These are phyloP conservation scores for Rhodomyrtus tomentosa DNA, from an alignment of 345 rosid species.

Conservation along the genomic window DNA sequence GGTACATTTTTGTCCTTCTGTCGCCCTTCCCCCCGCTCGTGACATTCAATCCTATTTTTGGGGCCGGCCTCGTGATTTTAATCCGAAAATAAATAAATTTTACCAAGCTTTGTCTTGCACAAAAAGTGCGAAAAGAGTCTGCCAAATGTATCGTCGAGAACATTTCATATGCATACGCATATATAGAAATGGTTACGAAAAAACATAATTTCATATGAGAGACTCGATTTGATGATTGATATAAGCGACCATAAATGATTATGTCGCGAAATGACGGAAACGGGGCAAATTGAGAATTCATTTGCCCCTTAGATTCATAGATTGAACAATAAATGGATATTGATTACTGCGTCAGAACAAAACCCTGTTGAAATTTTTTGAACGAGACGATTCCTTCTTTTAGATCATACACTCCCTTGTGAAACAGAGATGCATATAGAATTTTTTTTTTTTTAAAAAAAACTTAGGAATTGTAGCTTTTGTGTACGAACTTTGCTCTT, in stretches of 20 bases:
- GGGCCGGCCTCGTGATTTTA: too few relatives aligned
- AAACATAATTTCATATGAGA: not conserved
- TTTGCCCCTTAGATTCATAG: not conserved
- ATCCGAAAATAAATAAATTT: too few relatives aligned
- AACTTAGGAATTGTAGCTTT: not conserved
- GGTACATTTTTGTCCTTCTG: not conserved
- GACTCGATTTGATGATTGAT: not conserved
- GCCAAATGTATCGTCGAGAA: not conserved
- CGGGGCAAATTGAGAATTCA: not conserved
- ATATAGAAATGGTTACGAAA: fast-evolving
- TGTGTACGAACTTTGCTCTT: not conserved
- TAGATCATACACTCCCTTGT: not conserved
- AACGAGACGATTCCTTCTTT: not conserved
- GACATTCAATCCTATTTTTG: not conserved
- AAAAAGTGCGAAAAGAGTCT: not conserved
- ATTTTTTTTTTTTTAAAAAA: too few relatives aligned
- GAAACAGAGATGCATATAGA: not conserved
- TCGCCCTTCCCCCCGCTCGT: not conserved
- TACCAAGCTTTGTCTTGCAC: not conserved
- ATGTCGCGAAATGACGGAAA: not conserved
- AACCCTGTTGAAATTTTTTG: not conserved
- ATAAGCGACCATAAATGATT: not conserved
- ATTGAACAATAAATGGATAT: not conserved
- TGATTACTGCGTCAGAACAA: not conserved
- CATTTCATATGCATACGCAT: not conserved